Percentiles rank a stretch among this genome's conserved stretches.
Conservation (phyloP, 148 eudicot species). For the Agrostemma githago region DNA sequence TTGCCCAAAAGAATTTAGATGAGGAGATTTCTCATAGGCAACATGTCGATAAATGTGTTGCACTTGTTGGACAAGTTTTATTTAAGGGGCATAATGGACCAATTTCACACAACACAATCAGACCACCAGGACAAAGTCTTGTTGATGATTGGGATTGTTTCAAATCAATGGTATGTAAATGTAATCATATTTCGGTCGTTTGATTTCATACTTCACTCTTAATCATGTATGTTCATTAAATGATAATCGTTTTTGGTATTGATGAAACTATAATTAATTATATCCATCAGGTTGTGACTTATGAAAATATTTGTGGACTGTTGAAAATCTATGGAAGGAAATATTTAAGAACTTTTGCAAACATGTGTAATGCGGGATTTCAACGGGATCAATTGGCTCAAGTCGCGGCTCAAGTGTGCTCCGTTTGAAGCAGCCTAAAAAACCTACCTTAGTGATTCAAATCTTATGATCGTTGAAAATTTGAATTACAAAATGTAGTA, state of each 20-base stretch:
- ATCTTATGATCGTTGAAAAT: neutral
- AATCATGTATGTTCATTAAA: too few species aligned
- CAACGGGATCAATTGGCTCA: constrained; percentile 19
- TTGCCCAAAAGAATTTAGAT: constrained; percentile 24
- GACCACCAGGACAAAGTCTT: constrained; percentile 29
- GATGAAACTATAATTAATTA: neutral
- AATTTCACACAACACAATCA: neutral
- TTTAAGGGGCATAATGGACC: constrained; percentile 15
- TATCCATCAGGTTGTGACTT: constrained; percentile 25
- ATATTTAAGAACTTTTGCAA: constrained; percentile 31
- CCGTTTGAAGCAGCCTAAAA: neutral
- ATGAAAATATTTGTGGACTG: constrained; percentile 26
- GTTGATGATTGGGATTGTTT: constrained; percentile 47
- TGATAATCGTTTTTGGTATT: too few species aligned
- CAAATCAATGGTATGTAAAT: constrained; percentile 25
- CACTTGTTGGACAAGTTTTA: constrained; percentile 16
- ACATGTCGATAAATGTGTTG: constrained; percentile 31
- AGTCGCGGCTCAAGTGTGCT: constrained; percentile 22
- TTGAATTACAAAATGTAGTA: too few species aligned
- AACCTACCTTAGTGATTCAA: neutral
- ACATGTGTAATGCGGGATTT: constrained; percentile 32
- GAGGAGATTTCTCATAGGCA: constrained; percentile 26
- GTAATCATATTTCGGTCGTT: neutral
- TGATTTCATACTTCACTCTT: neutral
- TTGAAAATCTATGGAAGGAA: constrained; percentile 32